Base-by-base conservation (phyloP, 352 stramenopile species). In the Globisporangium middletonii region DNA sequence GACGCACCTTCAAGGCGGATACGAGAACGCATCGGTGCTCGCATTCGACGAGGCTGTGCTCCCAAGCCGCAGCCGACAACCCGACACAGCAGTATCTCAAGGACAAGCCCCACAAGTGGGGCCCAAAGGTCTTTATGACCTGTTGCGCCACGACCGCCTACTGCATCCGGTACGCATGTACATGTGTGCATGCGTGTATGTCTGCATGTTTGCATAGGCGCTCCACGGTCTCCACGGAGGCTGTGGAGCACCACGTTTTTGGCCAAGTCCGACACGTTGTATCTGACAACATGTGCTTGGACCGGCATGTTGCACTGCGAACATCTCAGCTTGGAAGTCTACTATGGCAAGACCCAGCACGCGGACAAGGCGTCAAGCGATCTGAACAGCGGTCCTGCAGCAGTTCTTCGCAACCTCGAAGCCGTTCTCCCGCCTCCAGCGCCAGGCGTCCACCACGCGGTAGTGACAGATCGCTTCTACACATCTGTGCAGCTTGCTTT, bases 61-160 rank as follows among this genome's bases (percentile, higher is more conserved):
- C 13, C 52, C 46, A 13, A 57, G 46, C 1, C 13, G 46, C 13
- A 48, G 43, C 16, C 2, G 43, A 19, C 52, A 65, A 65, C n/a
- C 30, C 27, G 4, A 60, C 52, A 4, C 13, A 38, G 3, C 23
- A 53, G 37, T 64, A 55, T 18, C 33, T 59, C 12, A 59, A 59
- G 16, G 51, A 64, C 33, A 65, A 65, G 23, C 53, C 59, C 19
- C 59, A 65, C 43, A 65, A 60, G 15, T 60, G 59, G 46, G 59
- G 52, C 11, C 59, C 52, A 19, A 64, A 64, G 59, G 16, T 48
- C 45, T 64, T 3, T 57, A 56, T 44, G 6, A 55, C 59, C 0
- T 48, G 46, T n/a, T 65, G 59, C 30, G 46, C 59, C 2, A 38
- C 59, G 16, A 27, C 15, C 16, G n/a, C 43, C 0, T 16, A 60